Base-by-base conservation (phyloP, 768 basidiomycete species). In the Lentinula edodes region DNA sequence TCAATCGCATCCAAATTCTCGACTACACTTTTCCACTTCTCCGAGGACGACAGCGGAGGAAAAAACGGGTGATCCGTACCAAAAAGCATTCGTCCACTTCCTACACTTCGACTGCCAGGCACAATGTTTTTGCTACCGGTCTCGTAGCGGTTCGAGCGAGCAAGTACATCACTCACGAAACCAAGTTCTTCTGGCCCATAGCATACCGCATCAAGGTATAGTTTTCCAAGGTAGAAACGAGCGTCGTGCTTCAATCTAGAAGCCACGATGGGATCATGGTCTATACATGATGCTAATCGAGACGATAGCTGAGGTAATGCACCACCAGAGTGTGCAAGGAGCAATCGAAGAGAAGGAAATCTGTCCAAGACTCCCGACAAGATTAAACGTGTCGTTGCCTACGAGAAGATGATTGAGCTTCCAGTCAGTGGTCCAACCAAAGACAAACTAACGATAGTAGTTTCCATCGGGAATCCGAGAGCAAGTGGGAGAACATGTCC, bases 1-100 rank as follows among this genome's bases (percentile, higher is more conserved):
- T 85, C 79, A 61, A 95, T 92, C 1, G 93, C 92, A 59, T 89
- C 85, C 60, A 94, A 69, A 72, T 94, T 95, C 66, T 93, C 91
- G 34, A 90, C 84, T 3, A 93, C 93, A 68, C 90, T 92, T 73
- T 76, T 82, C 93, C 93, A 95, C 69, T 85, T 91, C 62, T 85
- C 84, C 48, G 77, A 80, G 52, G 76, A 74, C 63, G 77, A 73
- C 42, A 94, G 79, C 2, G 93, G 93, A 15, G 93, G 93, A 76
- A 95, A 95, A 79, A 94, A 94, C 0, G 91, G 93, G 70, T 94
- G 90, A 69, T 94, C 93, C 35, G 92, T 93, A 20, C 93, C 93
- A 66, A 92, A 94, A 41, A 93, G 68, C 78, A 91, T 82, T 66
- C 81, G 77, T 61, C 75, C 74, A 63, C 83, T 87, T 38, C 88